These are phyloP conservation scores for Coniochaeta pulveracea DNA, from an alignment of 2,329 filamentous ascomycete species.

Conservation along the genomic window DNA sequence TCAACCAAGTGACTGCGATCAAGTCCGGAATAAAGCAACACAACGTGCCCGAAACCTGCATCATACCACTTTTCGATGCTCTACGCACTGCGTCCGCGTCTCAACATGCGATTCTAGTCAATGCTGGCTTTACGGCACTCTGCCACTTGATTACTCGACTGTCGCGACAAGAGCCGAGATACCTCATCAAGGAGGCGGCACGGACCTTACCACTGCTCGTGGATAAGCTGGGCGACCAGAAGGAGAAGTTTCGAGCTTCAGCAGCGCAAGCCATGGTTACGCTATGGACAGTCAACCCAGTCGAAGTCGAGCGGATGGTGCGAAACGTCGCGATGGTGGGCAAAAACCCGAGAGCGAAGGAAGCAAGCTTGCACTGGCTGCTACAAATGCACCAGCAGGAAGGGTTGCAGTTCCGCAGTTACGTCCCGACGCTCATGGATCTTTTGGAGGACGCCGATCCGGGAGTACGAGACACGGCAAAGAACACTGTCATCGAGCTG, in stretches of 20 bases:
- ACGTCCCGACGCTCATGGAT: slow-evolving; percentile 74
- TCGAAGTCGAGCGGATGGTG: slow-evolving; percentile 70
- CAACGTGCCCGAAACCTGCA: slow-evolving; percentile 66
- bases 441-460: slow-evolving; percentile 85
- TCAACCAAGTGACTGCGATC: slow-evolving; percentile 55
- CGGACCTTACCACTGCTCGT: slow-evolving; percentile 64
- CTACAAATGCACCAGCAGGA: slow-evolving; percentile 76
- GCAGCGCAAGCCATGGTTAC: slow-evolving; percentile 68
- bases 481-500: slow-evolving; percentile 72
- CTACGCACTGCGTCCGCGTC: slow-evolving; percentile 65
- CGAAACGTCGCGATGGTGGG: slow-evolving; percentile 68
- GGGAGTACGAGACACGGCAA: slow-evolving; percentile 75
- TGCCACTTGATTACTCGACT: slow-evolving; percentile 81
- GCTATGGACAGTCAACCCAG: slow-evolving; percentile 56
- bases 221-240: slow-evolving; percentile 78
- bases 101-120: slow-evolving; percentile 65
- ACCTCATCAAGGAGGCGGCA: slow-evolving; percentile 57
- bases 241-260: slow-evolving; percentile 70
- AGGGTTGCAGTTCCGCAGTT: slow-evolving; percentile 68
- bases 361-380: slow-evolving; percentile 76
- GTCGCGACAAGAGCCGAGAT: slow-evolving; percentile 71
- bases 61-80: slow-evolving; percentile 70
- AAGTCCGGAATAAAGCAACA: slow-evolving; percentile 90
- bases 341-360: slow-evolving; percentile 75
- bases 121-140: slow-evolving; percentile 77